Percentiles rank a stretch among this genome's conserved stretches.
phyloP scores from a whole-genome alignment of 2,329 filamentous ascomycete genomes.

The Myriosclerotinia scirpicola region DNA sequence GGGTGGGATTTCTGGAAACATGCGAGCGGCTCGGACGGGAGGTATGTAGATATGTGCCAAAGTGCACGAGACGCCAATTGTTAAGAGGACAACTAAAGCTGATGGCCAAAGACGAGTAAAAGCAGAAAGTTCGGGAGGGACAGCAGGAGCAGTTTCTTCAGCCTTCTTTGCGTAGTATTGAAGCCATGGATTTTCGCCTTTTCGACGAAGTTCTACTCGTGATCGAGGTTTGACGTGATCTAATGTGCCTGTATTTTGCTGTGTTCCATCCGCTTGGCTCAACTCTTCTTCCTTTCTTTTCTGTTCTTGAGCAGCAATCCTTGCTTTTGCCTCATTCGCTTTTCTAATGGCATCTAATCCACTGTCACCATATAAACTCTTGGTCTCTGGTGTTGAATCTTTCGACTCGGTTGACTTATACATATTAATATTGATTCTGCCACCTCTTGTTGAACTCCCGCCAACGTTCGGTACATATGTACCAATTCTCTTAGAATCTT shows the following conservation, averaged over 20 bases:
- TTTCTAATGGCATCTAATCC: slow-evolving; percentile 58
- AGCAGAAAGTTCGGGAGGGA: slow-evolving; percentile 51
- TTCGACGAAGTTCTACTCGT: slow-evolving; percentile 35
- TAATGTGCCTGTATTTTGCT: slow-evolving; percentile 35
- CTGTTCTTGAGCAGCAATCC: slow-evolving; percentile 48
- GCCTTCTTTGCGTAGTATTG: slow-evolving; percentile 45
- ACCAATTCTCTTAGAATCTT: slow-evolving; percentile 36
- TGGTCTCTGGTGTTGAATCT: slow-evolving; percentile 2
- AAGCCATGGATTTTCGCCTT: slow-evolving; percentile 35
- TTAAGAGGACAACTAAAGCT: slow-evolving; percentile 48
- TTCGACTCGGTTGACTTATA: slow-evolving; percentile 4
- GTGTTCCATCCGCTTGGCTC: slow-evolving; percentile 45
- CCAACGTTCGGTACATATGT: slow-evolving; percentile 37
- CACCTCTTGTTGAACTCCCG: not conserved
- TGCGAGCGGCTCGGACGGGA: slow-evolving; percentile 48
- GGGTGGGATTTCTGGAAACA: slow-evolving; percentile 62
- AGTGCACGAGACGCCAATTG: slow-evolving; percentile 47
- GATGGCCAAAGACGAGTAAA: slow-evolving; percentile 58
- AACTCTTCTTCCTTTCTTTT: slow-evolving; percentile 43
- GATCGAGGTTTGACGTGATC: slow-evolving; percentile 29
- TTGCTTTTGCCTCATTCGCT: slow-evolving; percentile 46
- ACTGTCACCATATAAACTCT: slow-evolving; percentile 58
- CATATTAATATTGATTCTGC: slow-evolving; percentile 13
- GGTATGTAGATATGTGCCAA: slow-evolving; percentile 54
- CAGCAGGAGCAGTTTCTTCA: slow-evolving; percentile 50